A percentile compares a stretch with the other conserved stretches of the same genome.
phyloP scores from a whole-genome alignment of 2,329 filamentous ascomycete species.

The Clonostachys rosea region DNA sequence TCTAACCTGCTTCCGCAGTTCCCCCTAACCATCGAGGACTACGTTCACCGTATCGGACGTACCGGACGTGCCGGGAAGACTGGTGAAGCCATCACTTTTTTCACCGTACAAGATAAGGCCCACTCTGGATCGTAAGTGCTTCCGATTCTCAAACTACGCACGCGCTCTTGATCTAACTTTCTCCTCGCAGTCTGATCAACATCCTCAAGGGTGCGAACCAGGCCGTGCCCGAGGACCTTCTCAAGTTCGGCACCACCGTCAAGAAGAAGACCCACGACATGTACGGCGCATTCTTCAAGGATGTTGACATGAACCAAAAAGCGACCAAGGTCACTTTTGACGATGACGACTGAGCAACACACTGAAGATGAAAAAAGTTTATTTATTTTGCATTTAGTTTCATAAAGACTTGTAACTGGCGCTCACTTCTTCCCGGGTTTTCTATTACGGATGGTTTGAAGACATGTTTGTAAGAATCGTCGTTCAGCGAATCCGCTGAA shows the following conservation, averaged over 20 bases:
- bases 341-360: conserved; percentile 12
- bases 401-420: conserved; percentile 1
- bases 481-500: conserved; percentile 49
- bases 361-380: neutral
- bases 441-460: conserved; percentile 32
- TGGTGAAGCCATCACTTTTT: conserved; percentile 86
- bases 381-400: neutral
- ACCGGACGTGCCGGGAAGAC: conserved; percentile 90
- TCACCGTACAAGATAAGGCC: conserved; percentile 91
- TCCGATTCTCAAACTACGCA: neutral
- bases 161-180: conserved; percentile 5
- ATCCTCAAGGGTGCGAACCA: conserved; percentile 93
- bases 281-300: conserved; percentile 94
- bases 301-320: conserved; percentile 77
- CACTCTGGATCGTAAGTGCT: conserved; percentile 78
- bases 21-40: conserved; percentile 92
- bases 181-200: conserved; percentile 69
- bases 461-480: conserved; percentile 45
- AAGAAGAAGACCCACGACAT: conserved; percentile 98
- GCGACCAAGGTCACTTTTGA: conserved; percentile 93
- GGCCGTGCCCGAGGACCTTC: conserved; percentile 78
- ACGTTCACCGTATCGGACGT: conserved; percentile 93
- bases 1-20: conserved; percentile 47
- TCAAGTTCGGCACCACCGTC: conserved; percentile 96
- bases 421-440: conserved; percentile 14